These are phyloP conservation scores for Pterocarpus macrocarpus DNA, from an alignment of 306 rosid species.

Conservation along the genomic window DNA sequence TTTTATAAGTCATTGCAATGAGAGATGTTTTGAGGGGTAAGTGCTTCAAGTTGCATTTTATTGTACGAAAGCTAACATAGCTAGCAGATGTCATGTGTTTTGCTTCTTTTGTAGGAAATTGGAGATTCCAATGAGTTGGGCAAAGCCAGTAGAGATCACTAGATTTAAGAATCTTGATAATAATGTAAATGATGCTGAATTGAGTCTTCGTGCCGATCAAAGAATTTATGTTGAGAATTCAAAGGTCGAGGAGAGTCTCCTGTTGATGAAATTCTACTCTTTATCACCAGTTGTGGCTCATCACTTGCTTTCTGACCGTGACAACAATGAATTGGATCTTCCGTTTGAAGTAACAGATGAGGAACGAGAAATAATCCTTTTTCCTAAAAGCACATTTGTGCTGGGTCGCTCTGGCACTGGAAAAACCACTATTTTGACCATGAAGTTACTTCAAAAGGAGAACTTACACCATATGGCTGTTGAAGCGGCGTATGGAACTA, in stretches of 20 bases:
- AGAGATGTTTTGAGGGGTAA: slow-evolving; percentile 67
- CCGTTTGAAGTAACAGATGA: slow-evolving; percentile 83
- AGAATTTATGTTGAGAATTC: slow-evolving; percentile 80
- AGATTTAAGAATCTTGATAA: slow-evolving; percentile 50
- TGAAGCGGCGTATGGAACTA: slow-evolving; percentile 40
- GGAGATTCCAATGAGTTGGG: slow-evolving; percentile 73
- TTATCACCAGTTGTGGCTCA: slow-evolving; percentile 61
- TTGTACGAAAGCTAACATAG: not conserved
- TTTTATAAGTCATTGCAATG: slow-evolving; percentile 63
- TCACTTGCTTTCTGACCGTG: slow-evolving; percentile 70
- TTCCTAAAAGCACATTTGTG: slow-evolving; percentile 65
- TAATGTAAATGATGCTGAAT: slow-evolving; percentile 46
- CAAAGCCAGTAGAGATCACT: slow-evolving; percentile 48
- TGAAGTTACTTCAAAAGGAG: slow-evolving; percentile 77
- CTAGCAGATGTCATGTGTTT: not conserved
- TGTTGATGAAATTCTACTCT: slow-evolving; percentile 82
- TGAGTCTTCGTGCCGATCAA: slow-evolving; percentile 51
- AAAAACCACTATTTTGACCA: slow-evolving; percentile 84
- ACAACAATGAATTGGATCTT: slow-evolving; percentile 65
- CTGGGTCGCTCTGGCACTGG: slow-evolving; percentile 94
- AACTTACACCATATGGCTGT: slow-evolving; percentile 51
- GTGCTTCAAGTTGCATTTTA: slow-evolving; percentile 19
- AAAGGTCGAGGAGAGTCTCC: slow-evolving; percentile 78
- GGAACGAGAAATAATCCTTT: slow-evolving; percentile 71
- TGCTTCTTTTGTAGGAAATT: slow-evolving; percentile 47